Base-by-base conservation (phyloP, 2,329 filamentous ascomycete species). In the Claviceps sp. region DNA sequence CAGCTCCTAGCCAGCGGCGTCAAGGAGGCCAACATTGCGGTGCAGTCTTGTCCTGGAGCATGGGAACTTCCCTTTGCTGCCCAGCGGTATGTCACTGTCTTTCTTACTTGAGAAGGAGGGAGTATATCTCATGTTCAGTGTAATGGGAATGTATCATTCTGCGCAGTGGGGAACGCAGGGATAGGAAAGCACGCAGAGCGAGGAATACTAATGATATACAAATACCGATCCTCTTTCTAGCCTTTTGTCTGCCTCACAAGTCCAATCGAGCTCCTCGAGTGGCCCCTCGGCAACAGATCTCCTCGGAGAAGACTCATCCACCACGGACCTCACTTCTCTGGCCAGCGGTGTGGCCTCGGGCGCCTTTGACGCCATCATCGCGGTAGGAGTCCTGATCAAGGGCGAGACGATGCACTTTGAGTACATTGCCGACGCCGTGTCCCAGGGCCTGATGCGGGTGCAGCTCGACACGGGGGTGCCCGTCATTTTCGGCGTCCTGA, bases 391-490 rank as follows among this genome's bases (percentile, higher is more conserved):
- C 52, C 80, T 98, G 55, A 96, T 98, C 73, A 98, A 98, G 75
- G 93, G 93, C 67, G 87, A 95, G 71, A 97, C 93, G 6, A 96
- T 96, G 89, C 93, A 98, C 72, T 98, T 98, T 64, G 93, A 98
- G 72, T 97, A 98, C 73, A 98, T 98, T 62, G 80, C 90, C 43
- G 93, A 97, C 58, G 81, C 88, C 42, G 89, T 94, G 6, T 89
- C 83, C 53, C 88, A 95, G 56, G 93, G 89, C 6, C 76, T 98
- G 55, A 98, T 98, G 93, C 83, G 88, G 57, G 83, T 97, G 54
- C 89, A 95, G 68, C 75, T 97, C 52, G 91, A 98, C 66, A 83
- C 82, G 10, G 87, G 88, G 45, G 81, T 95, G 49, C 93, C 93
- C 37, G 85, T 98, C 54, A 80, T 97, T 54, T 95, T 97, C 68